phyloP scores from a whole-genome alignment of 768 basidiomycete genomes.

The Crassisporium funariophilum region DNA sequence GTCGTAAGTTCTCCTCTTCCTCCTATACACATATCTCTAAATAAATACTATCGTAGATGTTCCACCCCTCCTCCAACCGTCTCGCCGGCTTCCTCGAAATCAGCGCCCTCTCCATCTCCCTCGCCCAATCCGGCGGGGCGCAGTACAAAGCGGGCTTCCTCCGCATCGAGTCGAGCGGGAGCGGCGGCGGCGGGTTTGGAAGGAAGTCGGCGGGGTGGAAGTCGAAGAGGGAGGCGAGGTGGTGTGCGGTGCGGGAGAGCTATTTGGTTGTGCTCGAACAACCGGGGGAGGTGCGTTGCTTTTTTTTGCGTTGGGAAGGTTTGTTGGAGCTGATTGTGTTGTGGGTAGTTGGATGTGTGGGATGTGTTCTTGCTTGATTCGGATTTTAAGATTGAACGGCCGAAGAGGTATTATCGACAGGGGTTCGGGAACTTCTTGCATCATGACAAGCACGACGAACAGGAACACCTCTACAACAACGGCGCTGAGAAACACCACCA shows the following conservation, averaged over 20 bases:
- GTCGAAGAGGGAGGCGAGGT: conserved; percentile 68
- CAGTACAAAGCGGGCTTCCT: conserved; percentile 94
- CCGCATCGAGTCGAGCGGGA: conserved; percentile 53
- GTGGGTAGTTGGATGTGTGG: conserved; percentile 84
- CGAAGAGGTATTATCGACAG: conserved; percentile 85
- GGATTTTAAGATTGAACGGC: conserved; percentile 89
- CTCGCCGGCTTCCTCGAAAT: conserved; percentile 91
- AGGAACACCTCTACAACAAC: too few relatives aligned
- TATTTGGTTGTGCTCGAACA: conserved; percentile 88
- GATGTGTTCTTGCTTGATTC: conserved; percentile 93
- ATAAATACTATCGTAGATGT: conserved; percentile 64
- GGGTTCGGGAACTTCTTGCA: conserved; percentile 69
- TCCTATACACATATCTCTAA: neutral
- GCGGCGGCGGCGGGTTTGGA: conserved; percentile 58
- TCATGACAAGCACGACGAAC: conserved; percentile 29
- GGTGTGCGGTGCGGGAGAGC: conserved; percentile 93
- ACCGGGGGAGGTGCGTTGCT: conserved; percentile 67
- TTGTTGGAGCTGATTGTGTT: conserved; percentile 4
- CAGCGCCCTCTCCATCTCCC: conserved; percentile 79
- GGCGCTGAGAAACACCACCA: neutral
- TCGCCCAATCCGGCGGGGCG: conserved; percentile 78
- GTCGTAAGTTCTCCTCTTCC: conserved; percentile 59
- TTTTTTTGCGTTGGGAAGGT: neutral
- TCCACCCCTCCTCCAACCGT: conserved; percentile 90
- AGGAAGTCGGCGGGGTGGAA: conserved; percentile 63